Evolutionary conservation across 768 basidiomycete species (phyloP).

Genomic region (Baorangia bicolor): DNA sequence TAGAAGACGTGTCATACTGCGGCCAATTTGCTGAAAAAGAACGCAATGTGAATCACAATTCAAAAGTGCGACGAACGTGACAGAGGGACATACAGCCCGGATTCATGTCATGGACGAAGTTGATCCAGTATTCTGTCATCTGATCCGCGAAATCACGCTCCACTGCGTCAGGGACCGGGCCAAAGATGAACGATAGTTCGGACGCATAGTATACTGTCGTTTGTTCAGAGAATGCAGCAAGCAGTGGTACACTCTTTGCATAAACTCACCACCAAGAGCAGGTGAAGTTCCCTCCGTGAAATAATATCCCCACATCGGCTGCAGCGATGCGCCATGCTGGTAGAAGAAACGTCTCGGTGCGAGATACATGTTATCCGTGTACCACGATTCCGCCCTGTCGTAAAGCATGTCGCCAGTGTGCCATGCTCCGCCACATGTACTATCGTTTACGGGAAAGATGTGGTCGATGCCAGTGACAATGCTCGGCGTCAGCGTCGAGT

Average conservation of each 20-base stretch:
- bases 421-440: slow-evolving; percentile 48
- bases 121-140: slow-evolving; percentile 54
- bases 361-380: slow-evolving; percentile 58
- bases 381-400: slow-evolving; percentile 56
- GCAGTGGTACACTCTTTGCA: too few relatives aligned
- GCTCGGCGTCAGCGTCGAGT: slow-evolving; percentile 28
- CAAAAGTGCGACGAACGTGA: background rate
- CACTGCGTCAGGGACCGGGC: slow-evolving; percentile 42
- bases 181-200: slow-evolving; percentile 26
- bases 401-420: slow-evolving; percentile 60
- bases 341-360: slow-evolving; percentile 51
- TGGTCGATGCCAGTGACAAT: slow-evolving; percentile 40
- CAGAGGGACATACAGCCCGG: slow-evolving; percentile 46
- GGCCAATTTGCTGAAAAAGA: slow-evolving; percentile 39
- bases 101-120: slow-evolving; percentile 53
- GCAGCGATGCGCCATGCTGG: slow-evolving; percentile 43
- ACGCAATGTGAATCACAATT: background rate
- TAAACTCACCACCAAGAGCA: slow-evolving; percentile 44
- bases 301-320: slow-evolving; percentile 53
- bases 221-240: background rate
- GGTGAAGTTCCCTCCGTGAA: slow-evolving; percentile 54
- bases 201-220: slow-evolving; percentile 16
- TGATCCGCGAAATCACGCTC: slow-evolving; percentile 48
- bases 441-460: slow-evolving; percentile 50
- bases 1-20: slow-evolving; percentile 36